Evolutionary conservation across 768 basidiomycete genomes (phyloP).

Genomic region (Tricholoma bakamatsutake): DNA sequence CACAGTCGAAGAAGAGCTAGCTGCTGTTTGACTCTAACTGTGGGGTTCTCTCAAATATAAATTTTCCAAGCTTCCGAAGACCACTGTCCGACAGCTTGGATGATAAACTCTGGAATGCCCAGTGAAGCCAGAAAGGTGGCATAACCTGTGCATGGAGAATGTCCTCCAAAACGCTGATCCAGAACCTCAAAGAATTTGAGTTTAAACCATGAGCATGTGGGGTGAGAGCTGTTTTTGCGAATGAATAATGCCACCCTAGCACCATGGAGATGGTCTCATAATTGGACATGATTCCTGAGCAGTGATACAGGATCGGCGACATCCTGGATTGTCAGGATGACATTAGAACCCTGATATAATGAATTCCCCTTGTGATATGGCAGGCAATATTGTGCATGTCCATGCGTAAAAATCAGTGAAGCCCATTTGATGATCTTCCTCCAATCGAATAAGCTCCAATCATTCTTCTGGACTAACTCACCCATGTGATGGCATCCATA

Average conservation of each 20-base stretch:
- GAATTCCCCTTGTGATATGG: constrained; percentile 25
- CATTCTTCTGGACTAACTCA: constrained; percentile 14
- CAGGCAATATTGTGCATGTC: constrained; percentile 16
- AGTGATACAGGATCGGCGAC: constrained; percentile 9
- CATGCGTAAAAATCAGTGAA: constrained; percentile 10
- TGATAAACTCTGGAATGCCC: background rate
- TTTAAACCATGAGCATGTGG: background rate
- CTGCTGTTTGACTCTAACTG: background rate
- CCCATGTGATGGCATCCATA: constrained; percentile 18
- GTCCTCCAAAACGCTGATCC: background rate
- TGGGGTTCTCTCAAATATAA: background rate
- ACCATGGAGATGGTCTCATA: background rate
- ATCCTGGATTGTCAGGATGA: constrained; percentile 14
- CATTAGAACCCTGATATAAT: constrained; percentile 20
- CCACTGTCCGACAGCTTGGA: background rate
- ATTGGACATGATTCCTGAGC: background rate
- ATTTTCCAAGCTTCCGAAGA: background rate
- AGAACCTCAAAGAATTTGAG: background rate
- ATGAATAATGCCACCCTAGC: background rate
- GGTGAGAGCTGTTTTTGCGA: background rate
- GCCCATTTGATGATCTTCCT: constrained; percentile 20
- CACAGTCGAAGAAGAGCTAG: background rate
- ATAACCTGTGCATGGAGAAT: background rate
- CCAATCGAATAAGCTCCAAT: constrained; percentile 14
- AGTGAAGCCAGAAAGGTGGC: background rate